Percentiles rank a stretch among this genome's conserved stretches.
Evolutionary conservation across 139 green algal species (phyloP).

Genomic region (Pleodorina starrii): DNA sequence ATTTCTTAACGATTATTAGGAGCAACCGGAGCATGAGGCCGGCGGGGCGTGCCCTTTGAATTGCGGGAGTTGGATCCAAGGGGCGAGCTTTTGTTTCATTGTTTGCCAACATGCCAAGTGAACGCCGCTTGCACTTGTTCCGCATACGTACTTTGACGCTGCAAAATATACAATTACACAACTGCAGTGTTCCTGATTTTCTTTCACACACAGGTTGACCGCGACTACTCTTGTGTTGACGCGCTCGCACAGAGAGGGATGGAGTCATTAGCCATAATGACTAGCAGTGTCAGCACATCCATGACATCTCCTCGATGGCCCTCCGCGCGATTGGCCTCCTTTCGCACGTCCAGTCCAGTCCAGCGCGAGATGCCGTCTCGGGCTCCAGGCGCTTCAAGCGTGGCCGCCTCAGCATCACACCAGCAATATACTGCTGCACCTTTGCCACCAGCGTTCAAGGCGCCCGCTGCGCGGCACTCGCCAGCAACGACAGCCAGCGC

Average conservation of each 20-base stretch:
- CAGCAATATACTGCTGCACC: neutral
- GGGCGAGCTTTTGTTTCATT: too few relatives aligned
- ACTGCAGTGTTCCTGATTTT: too few relatives aligned
- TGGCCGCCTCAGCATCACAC: neutral
- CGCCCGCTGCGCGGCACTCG: neutral
- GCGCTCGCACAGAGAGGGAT: neutral
- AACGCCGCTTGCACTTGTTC: too few relatives aligned
- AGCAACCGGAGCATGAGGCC: too few relatives aligned
- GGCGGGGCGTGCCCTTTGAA: too few relatives aligned
- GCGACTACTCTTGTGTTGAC: neutral
- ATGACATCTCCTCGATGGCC: neutral
- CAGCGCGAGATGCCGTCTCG: neutral
- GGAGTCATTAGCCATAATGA: neutral
- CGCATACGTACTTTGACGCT: too few relatives aligned
- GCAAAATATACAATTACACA: too few relatives aligned
- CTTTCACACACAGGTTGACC: conserved; percentile 2
- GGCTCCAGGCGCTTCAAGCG: neutral
- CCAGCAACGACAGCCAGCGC: neutral
- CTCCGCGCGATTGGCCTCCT: neutral
- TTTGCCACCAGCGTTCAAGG: neutral
- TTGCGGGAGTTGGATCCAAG: too few relatives aligned
- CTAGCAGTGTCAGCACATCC: neutral
- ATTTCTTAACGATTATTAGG: too few relatives aligned
- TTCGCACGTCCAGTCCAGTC: neutral
- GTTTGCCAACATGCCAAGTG: too few relatives aligned